Conservation (phyloP, 2,329 filamentous ascomycete species). For the Cordyceps tenuipes region DNA sequence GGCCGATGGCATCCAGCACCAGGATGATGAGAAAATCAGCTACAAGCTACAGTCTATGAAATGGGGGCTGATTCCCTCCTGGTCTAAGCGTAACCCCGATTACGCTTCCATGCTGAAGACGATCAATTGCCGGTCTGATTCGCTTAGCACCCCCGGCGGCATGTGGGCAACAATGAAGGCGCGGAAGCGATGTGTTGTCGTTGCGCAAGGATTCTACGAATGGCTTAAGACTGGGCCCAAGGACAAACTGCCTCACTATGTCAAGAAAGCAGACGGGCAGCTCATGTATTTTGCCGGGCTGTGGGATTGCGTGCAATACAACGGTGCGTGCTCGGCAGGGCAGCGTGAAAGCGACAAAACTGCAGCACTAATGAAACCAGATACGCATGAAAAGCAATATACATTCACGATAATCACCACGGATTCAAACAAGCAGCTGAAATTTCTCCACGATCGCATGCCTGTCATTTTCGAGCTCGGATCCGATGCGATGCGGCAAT, state of each 20-base stretch:
- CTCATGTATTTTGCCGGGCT: slow-evolving; percentile 86
- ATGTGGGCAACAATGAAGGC: slow-evolving; percentile 94
- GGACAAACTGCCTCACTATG: slow-evolving; percentile 77
- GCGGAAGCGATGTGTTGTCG: slow-evolving; percentile 75
- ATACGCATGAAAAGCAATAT: slow-evolving; percentile 61
- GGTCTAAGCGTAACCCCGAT: slow-evolving; percentile 78
- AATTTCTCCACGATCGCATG: slow-evolving; percentile 91
- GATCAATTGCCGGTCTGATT: slow-evolving; percentile 93
- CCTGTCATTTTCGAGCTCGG: slow-evolving; percentile 80
- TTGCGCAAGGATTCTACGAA: slow-evolving; percentile 92
- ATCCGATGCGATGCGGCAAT: slow-evolving; percentile 59
- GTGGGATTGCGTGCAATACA: slow-evolving; percentile 81
- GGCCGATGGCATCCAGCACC: slow-evolving; percentile 1
- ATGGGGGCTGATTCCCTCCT: slow-evolving; percentile 91
- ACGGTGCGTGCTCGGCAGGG: slow-evolving; percentile 42
- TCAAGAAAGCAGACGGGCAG: slow-evolving; percentile 71
- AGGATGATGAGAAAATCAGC: slow-evolving; percentile 22
- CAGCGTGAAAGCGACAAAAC: not conserved
- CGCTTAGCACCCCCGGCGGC: slow-evolving; percentile 62
- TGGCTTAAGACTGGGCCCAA: slow-evolving; percentile 76
- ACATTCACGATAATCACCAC: slow-evolving; percentile 95
- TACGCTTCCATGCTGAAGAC: slow-evolving; percentile 74
- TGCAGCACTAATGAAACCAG: slow-evolving; percentile 20
- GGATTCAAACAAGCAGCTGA: slow-evolving; percentile 70
- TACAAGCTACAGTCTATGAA: slow-evolving; percentile 91